These are phyloP conservation scores for Helianthus tuberosus DNA, from an alignment of 129 eudicot species.

Conservation along the genomic window DNA sequence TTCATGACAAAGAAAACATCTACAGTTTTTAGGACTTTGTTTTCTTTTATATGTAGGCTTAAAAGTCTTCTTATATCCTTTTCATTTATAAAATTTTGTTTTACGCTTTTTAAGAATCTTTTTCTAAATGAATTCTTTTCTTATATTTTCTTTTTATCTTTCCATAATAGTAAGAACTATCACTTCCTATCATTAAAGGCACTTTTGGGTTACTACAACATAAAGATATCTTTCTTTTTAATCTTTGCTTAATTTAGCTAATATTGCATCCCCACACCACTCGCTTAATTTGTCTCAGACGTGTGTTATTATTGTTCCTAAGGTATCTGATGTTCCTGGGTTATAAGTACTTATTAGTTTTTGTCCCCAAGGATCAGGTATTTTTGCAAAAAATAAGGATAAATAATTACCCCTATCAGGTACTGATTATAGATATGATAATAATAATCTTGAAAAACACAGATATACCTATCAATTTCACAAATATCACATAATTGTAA, in stretches of 20 bases:
- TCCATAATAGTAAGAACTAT: not conserved
- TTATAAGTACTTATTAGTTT: not conserved
- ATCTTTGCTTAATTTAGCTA: not conserved
- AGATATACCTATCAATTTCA: too few relatives aligned
- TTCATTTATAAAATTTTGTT: conserved; percentile 5
- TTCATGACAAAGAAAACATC: too few relatives aligned
- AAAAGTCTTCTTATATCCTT: not conserved
- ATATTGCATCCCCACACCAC: not conserved
- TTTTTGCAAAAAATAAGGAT: not conserved
- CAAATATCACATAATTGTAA: too few relatives aligned
- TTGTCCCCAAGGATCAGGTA: not conserved
- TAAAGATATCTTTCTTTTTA: not conserved
- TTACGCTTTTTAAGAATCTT: not conserved
- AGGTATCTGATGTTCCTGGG: not conserved
- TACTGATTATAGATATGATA: conserved; percentile 3
- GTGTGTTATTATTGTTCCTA: not conserved
- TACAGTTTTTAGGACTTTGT: not conserved
- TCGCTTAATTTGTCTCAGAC: conserved; percentile 5
- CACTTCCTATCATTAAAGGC: not conserved
- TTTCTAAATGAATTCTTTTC: not conserved
- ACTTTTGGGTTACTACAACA: not conserved
- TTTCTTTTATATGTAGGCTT: not conserved
- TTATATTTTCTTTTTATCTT: not conserved
- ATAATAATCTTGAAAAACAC: too few relatives aligned
- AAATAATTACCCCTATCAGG: not conserved